A percentile compares a stretch with the other conserved stretches of the same genome.
phyloP scores from a whole-genome alignment of 768 basidiomycete species.

The Lentinula boryana region DNA sequence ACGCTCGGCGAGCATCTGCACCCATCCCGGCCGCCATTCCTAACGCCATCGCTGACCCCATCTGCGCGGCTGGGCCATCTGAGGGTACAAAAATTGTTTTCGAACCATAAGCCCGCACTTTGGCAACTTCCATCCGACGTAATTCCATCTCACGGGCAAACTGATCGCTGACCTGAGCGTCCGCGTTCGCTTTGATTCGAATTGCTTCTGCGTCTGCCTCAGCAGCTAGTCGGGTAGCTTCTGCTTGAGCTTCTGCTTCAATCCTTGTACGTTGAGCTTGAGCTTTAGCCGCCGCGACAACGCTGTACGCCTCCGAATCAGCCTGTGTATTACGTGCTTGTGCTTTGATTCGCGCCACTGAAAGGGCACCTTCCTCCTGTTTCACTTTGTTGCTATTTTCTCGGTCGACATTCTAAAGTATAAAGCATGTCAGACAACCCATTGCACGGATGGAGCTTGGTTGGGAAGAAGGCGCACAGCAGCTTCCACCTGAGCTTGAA shows the following conservation, averaged over 20 bases:
- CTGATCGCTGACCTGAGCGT: slow-evolving; percentile 50
- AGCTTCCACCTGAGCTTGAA: slow-evolving; percentile 85
- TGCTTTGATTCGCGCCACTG: slow-evolving; percentile 74
- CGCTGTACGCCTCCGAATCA: slow-evolving; percentile 69
- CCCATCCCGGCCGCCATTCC: slow-evolving; percentile 73
- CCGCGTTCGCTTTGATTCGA: slow-evolving; percentile 58
- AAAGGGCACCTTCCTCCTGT: slow-evolving; percentile 73
- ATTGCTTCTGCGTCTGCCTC: slow-evolving; percentile 49
- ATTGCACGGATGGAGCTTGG: background rate
- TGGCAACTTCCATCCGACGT: slow-evolving; percentile 56
- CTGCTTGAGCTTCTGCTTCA: slow-evolving; percentile 72
- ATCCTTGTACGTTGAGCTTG: slow-evolving; percentile 52
- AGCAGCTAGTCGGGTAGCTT: slow-evolving; percentile 28
- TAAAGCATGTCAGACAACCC: background rate
- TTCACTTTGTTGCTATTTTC: slow-evolving; percentile 88
- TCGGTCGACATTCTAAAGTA: slow-evolving; percentile 66
- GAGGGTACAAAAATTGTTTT: slow-evolving; percentile 68
- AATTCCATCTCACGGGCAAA: slow-evolving; percentile 78
- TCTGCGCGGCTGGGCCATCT: slow-evolving; percentile 49
- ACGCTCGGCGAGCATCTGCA: slow-evolving; percentile 19
- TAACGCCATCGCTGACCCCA: slow-evolving; percentile 56
- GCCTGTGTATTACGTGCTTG: slow-evolving; percentile 62
- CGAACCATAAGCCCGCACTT: slow-evolving; percentile 60
- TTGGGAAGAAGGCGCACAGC: slow-evolving; percentile 40
- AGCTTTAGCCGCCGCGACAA: slow-evolving; percentile 71